phyloP scores from a whole-genome alignment of 495 filamentous ascomycete genomes.

The Daldinia concentrica region DNA sequence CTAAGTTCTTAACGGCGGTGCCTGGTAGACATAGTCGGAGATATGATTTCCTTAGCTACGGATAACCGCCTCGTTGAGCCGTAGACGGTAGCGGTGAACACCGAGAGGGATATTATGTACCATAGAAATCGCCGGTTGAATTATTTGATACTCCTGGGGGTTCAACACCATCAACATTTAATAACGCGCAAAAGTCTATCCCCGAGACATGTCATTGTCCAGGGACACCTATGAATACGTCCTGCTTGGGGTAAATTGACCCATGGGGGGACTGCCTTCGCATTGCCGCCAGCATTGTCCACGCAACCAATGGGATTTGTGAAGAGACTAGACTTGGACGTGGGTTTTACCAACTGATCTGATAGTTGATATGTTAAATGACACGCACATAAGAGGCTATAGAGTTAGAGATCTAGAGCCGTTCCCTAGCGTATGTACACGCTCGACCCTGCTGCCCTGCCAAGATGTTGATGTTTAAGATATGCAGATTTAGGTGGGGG shows the following conservation, averaged over 20 bases:
- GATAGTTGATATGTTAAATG: not conserved
- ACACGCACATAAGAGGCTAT: not conserved
- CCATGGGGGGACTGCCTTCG: not conserved
- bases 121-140: not conserved
- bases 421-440: not conserved
- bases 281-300: not conserved
- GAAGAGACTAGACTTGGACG: not conserved
- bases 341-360: not conserved
- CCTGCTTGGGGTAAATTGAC: not conserved
- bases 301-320: not conserved
- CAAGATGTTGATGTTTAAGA: conserved; percentile 13
- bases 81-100: not conserved
- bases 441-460: conserved; percentile 1
- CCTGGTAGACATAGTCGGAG: not conserved
- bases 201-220: not conserved
- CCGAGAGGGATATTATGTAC: not conserved
- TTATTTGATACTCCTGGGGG: not conserved
- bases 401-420: not conserved
- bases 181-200: not conserved
- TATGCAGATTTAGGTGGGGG: not conserved
- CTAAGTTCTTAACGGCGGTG: not conserved
- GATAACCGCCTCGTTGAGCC: not conserved
- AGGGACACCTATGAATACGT: not conserved
- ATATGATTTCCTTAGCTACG: not conserved
- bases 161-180: not conserved